Base-by-base conservation (phyloP, 768 basidiomycete species). In the Coprinopsis cinerea region DNA sequence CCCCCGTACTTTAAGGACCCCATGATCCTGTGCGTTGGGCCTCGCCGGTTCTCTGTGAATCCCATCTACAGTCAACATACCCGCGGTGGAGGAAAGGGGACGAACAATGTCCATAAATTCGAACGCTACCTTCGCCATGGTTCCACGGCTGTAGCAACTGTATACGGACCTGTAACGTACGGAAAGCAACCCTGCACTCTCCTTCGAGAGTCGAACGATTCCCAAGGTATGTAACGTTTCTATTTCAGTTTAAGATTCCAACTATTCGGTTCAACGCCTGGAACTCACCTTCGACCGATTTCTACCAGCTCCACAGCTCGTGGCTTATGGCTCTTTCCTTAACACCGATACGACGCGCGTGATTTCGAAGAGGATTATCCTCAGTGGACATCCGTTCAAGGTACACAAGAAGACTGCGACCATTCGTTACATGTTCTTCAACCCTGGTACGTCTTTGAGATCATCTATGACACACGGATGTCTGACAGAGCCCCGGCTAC, bases 371-470 rank as follows among this genome's bases (percentile, higher is more conserved):
- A 84, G 95, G n/a, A 80, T 95, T 65, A 78, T 97, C 55, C 75
- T 99, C 37, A 93, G 95, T 2, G 95, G 95, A 0, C 93, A 96
- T 67, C 95, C 95, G 1, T 89, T 92, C 81, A 94, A 93, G 61
- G 84, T 97, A 1, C 94, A 98, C 76, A 92, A 92, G 64, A 93
- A 92, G 73, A 92, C 91, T 4, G 95, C 94, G 2, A 98, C 95
- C 4, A 84, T 99, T 58, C 85, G 95, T 48, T 98, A 97, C 73
- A 90, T 99, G 91, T 98, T 98, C 73, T 98, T 99, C 78, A 86
- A 94, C 65, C 59, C 83, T 34, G 86, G 87, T 88, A 56, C 25
- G 75, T 4, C 3, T 15, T 20, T 17, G 18, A 10, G 6, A 11
- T 39, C 22, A 2, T 28, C 36, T 48, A n/a, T 60, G 81, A 90